Base-by-base conservation (phyloP, 768 basidiomycete genomes). In the Dendrothele bispora region DNA sequence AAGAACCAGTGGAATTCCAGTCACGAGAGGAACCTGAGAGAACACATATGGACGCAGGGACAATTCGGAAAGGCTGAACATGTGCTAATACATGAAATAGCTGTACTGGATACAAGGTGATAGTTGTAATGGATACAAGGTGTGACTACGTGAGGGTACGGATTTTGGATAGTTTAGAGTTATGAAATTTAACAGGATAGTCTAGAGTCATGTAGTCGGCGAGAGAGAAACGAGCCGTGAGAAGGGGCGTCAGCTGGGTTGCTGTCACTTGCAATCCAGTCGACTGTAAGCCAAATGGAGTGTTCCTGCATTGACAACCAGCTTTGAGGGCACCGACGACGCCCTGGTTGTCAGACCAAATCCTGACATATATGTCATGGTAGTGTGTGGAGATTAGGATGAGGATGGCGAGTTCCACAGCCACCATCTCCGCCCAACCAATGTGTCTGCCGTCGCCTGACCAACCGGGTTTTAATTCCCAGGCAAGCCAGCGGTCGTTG, bases 381-480 rank as follows among this genome's bases (percentile, higher is more conserved):
- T 59, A 53, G 1, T 61, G 60, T 0, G 58, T 40, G 0, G 64
- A 51, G 3, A 71, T 54, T 5, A 70, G 34, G 2, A 66, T 59
- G 1, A 60, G 61, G 1, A 77, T 25, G 0, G 70, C 74, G 1
- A 78, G 56, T 43, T 77, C 74, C 1, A 75, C 60, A 0, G 71
- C 74, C 0, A 71, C 64, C 59, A 75, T 67, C 55, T 77, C 75
- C 1, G 67, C 70, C 74, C 75, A 78, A 5, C 67, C 66, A 17
- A 73, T 77, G 46, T 67, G 56, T 7, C 67, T 30, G 6, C 61
- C 60, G 3, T 39, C 28, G n/a, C n/a, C n/a, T 15, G 56, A 51
- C 66, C 69, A 70, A 5, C 66, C 66, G 0, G 50, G 34, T 14
- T 45, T 57, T 10, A 75, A 55, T 22, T 60, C 53, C 75, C 72